phyloP scores from a whole-genome alignment of 73 alveolate genomes.

The Paramecium octaurelia region DNA sequence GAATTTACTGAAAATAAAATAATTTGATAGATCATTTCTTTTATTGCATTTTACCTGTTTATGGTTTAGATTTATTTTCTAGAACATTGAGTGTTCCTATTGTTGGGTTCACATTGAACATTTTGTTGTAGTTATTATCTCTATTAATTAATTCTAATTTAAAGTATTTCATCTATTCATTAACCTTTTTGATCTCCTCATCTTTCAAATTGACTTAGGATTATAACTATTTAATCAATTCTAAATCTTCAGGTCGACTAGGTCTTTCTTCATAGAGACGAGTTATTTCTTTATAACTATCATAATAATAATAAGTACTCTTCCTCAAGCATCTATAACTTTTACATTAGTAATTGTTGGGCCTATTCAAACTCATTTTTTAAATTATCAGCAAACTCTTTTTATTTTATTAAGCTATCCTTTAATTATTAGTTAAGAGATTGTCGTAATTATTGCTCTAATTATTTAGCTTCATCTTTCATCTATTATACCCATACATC shows the following conservation, averaged over 20 bases:
- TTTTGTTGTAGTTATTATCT: conserved; percentile 90
- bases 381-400: conserved; percentile 52
- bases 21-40: background rate
- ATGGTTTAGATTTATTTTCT: conserved; percentile 46
- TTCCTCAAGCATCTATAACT: conserved; percentile 43
- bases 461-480: conserved; percentile 42
- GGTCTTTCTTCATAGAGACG: conserved; percentile 57
- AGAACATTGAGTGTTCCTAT: conserved; percentile 52
- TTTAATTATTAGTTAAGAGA: background rate
- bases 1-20: conserved; percentile 9
- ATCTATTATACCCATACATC: conserved; percentile 45
- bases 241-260: conserved; percentile 55
- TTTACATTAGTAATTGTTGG: background rate
- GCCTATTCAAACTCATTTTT: conserved; percentile 49
- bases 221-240: conserved; percentile 66
- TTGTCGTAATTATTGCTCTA: background rate
- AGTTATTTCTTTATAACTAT: conserved; percentile 47
- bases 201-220: conserved; percentile 69
- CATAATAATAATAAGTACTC: conserved; percentile 3
- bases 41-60: background rate
- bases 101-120: conserved; percentile 64
- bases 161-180: conserved; percentile 95
- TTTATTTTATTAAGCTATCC: background rate
- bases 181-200: conserved; percentile 75
- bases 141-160: conserved; percentile 93